Conservation (phyloP, 495 filamentous ascomycete genomes). For the Penicillium psychrofluorescens region DNA sequence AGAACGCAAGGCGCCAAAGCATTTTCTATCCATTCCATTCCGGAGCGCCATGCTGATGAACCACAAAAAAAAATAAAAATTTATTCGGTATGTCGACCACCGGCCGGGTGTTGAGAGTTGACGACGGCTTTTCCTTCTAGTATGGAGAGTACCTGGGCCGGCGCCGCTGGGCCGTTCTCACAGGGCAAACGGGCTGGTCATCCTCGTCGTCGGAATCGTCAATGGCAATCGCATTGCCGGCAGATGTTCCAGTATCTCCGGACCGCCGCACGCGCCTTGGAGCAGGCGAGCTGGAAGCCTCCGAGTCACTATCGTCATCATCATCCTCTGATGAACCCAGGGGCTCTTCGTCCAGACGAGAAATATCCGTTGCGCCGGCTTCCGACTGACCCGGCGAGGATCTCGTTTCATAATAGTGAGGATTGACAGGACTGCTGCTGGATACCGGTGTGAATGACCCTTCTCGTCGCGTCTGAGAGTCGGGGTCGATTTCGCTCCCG, state of each 20-base stretch:
- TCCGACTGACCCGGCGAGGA: too few species aligned
- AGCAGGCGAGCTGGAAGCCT: constrained; percentile 3
- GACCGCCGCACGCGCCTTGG: neutral
- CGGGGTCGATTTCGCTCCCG: too few species aligned
- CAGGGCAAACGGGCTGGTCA: constrained; percentile 17
- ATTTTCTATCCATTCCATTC: too few species aligned
- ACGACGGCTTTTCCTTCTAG: constrained; percentile 1
- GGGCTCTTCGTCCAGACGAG: too few species aligned
- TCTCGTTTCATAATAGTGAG: too few species aligned
- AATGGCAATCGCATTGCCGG: constrained; percentile 13
- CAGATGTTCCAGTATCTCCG: neutral
- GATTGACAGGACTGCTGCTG: too few species aligned
- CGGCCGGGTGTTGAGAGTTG: neutral
- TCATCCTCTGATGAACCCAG: neutral
- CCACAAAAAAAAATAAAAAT: neutral
- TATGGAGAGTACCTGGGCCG: constrained; percentile 17
- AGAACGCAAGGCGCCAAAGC: too few species aligned
- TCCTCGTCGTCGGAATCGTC: constrained; percentile 17
- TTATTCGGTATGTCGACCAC: neutral
- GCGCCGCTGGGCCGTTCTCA: constrained; percentile 16
- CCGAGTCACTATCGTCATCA: constrained; percentile 3
- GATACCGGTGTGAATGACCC: too few species aligned
- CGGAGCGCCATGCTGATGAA: too few species aligned
- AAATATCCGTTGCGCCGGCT: too few species aligned
- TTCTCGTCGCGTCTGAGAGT: too few species aligned